These are phyloP conservation scores for Aspergillus kassunensis DNA, from an alignment of 495 filamentous ascomycete species.

Conservation along the genomic window DNA sequence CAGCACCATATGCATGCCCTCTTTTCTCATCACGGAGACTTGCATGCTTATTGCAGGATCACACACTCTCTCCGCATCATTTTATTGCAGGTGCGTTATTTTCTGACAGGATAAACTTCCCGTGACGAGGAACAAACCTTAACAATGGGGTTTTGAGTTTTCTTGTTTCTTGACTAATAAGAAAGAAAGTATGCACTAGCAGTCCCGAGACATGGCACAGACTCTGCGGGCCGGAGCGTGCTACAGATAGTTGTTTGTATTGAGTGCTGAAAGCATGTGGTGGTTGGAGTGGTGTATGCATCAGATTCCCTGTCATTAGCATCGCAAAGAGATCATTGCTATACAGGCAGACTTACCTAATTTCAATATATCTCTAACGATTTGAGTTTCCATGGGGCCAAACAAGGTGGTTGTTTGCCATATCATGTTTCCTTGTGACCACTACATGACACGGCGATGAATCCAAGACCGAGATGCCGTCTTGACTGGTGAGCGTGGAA, in stretches of 20 bases:
- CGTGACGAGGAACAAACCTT: constrained; percentile 1
- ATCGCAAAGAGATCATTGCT: neutral
- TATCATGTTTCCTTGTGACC: neutral
- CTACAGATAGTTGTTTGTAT: neutral
- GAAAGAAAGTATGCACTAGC: neutral
- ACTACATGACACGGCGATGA: neutral
- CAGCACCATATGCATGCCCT: constrained; percentile 8
- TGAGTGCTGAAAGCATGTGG: neutral
- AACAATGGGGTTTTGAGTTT: neutral
- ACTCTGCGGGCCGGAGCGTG: constrained; percentile 1
- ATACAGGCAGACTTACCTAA: neutral
- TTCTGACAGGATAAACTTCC: neutral
- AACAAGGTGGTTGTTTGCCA: neutral
- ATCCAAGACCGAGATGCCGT: neutral
- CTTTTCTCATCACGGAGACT: constrained; percentile 5
- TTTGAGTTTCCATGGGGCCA: neutral
- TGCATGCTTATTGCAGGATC: neutral
- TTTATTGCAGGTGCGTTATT: neutral
- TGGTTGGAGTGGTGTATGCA: neutral
- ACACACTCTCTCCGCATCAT: neutral
- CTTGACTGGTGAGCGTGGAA: neutral
- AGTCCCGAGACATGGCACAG: neutral
- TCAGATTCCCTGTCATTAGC: neutral
- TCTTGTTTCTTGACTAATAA: neutral
- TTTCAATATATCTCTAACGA: neutral